Evolutionary conservation across 768 basidiomycete genomes (phyloP).

Genomic region (Pholiota conissans): DNA sequence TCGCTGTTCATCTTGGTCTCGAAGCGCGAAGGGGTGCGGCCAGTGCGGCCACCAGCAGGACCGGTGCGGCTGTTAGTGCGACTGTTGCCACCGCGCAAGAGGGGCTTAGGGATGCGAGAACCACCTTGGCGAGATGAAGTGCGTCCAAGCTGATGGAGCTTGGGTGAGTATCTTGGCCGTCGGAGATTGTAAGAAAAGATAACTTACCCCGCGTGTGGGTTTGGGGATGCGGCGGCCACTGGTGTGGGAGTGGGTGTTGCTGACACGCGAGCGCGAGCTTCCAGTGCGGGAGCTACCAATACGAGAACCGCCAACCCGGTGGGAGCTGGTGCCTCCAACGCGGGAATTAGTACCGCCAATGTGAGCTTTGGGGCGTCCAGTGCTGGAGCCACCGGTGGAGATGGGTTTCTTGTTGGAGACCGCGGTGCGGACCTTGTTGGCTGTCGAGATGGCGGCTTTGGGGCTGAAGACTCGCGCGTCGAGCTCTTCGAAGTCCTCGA

Average conservation of each 20-base stretch:
- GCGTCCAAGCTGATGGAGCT: too few relatives aligned
- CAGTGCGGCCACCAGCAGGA: background rate
- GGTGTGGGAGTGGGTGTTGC: too few relatives aligned
- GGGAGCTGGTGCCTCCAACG: too few relatives aligned
- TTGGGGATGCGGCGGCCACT: too few relatives aligned
- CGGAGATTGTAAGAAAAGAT: too few relatives aligned
- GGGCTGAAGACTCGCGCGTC: background rate
- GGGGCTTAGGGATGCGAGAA: background rate
- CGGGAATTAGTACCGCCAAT: too few relatives aligned
- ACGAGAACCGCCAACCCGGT: background rate
- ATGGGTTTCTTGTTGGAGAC: too few relatives aligned
- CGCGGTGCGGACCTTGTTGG: background rate
- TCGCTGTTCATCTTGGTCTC: background rate
- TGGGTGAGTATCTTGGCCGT: too few relatives aligned
- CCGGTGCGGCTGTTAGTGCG: too few relatives aligned
- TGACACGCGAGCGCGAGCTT: background rate
- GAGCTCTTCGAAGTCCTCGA: constrained; percentile 1
- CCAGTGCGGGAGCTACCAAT: background rate
- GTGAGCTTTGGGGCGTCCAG: too few relatives aligned
- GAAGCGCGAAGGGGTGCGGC: background rate
- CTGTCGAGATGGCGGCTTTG: background rate
- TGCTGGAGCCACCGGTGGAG: background rate
- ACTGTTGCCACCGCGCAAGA: background rate
- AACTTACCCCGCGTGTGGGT: too few relatives aligned
- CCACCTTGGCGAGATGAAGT: background rate